phyloP scores from a whole-genome alignment of 352 stramenopile genomes.

The Phytopythium aichiense region DNA sequence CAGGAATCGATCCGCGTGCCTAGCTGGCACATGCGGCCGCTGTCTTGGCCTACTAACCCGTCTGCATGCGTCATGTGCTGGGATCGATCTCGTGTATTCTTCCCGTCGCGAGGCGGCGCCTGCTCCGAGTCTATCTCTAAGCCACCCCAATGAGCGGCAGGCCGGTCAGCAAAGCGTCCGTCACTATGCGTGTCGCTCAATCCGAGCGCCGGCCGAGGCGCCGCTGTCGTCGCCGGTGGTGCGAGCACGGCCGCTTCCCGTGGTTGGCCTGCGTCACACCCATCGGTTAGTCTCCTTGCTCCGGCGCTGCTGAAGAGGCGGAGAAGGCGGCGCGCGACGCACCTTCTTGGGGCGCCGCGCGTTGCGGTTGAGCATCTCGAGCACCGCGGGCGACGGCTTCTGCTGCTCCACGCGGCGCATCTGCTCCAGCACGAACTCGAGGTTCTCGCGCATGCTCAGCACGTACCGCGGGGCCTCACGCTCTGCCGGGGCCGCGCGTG shows the following conservation, averaged over 20 bases:
- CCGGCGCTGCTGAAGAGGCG: no score
- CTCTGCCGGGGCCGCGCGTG: slow-evolving; percentile 9
- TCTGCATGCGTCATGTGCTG: not conserved
- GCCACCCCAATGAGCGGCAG: not conserved
- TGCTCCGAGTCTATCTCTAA: slow-evolving; percentile 3
- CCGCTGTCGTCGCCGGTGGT: slow-evolving; percentile 41
- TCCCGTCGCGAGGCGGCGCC: not conserved
- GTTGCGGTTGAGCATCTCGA: slow-evolving; percentile 48
- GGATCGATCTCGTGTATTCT: not conserved
- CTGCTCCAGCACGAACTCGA: slow-evolving; percentile 53
- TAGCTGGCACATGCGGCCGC: not conserved
- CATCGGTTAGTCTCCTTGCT: not conserved
- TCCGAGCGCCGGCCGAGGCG: slow-evolving; percentile 27
- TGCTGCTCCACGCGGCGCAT: slow-evolving; percentile 35
- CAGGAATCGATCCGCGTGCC: not conserved
- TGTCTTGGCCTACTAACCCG: not conserved
- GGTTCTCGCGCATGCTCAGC: slow-evolving; percentile 48
- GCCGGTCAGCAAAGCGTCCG: not conserved
- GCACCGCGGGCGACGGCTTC: slow-evolving; percentile 20
- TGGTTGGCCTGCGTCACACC: slow-evolving; percentile 30
- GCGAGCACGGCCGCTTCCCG: slow-evolving; percentile 49
- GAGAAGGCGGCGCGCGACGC: not conserved
- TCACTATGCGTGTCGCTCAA: not conserved
- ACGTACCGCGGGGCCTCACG: slow-evolving; percentile 37
- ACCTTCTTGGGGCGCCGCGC: slow-evolving; percentile 44